A percentile compares a stretch with the other conserved stretches of the same genome.
Conservation (phyloP, 2,329 filamentous ascomycete genomes). For the Pseudocercospora eumusae region DNA sequence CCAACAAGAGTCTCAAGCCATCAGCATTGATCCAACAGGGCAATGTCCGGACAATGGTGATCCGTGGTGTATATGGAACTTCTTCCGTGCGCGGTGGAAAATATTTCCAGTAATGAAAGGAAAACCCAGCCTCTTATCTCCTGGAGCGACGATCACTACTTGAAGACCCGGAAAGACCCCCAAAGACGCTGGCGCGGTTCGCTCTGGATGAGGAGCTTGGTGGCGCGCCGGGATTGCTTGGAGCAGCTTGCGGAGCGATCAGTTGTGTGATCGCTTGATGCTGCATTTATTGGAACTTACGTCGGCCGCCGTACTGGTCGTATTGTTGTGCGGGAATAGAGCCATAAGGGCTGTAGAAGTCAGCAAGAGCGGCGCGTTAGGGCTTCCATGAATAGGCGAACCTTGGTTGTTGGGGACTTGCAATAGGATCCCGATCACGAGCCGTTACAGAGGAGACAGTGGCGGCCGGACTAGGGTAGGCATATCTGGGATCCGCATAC, state of each 20-base stretch:
- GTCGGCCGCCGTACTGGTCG: slow-evolving; percentile 37
- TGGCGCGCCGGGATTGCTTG: slow-evolving; percentile 23
- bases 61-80: not conserved
- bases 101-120: not conserved
- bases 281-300: slow-evolving; percentile 36
- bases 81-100: not conserved
- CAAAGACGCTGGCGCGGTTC: slow-evolving; percentile 28
- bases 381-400: slow-evolving; percentile 30
- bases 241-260: slow-evolving; percentile 34
- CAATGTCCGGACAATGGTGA: not conserved
- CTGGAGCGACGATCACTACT: slow-evolving; percentile 21
- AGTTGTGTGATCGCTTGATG: slow-evolving; percentile 23
- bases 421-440: slow-evolving; percentile 30
- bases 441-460: slow-evolving; percentile 35
- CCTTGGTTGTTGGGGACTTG: slow-evolving; percentile 37
- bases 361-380: slow-evolving; percentile 23
- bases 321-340: slow-evolving; percentile 32
- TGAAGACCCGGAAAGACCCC: slow-evolving; percentile 21
- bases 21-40: not conserved
- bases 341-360: slow-evolving; percentile 36
- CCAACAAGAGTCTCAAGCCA: not conserved
- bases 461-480: slow-evolving; percentile 41
- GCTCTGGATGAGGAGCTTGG: slow-evolving; percentile 18
- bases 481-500: slow-evolving; percentile 38
- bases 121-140: slow-evolving; percentile 11